phyloP scores from a whole-genome alignment of 768 basidiomycete species.

The Hygrocybe coccinea region DNA sequence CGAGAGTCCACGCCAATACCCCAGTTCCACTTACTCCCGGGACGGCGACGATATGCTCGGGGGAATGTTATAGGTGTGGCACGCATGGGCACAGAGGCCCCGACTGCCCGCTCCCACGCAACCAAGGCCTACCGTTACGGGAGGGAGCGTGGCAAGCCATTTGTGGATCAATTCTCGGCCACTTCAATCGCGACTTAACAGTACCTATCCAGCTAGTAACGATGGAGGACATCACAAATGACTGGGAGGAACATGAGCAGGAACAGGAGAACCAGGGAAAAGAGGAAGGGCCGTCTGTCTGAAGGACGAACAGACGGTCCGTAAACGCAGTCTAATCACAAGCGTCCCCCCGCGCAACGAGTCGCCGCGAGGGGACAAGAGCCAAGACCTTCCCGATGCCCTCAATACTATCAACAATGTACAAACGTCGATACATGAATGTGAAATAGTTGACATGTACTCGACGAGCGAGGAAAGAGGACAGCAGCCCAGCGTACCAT shows the following conservation, averaged over 20 bases:
- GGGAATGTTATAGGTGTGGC: not conserved
- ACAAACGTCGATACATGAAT: too few species aligned
- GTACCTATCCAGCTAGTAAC: not conserved
- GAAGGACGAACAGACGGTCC: slow-evolving; percentile 5
- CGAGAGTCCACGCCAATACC: too few species aligned
- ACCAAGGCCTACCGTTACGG: not conserved
- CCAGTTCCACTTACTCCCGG: too few species aligned
- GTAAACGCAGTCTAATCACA: not conserved
- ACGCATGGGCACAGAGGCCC: not conserved
- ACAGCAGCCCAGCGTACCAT: not conserved
- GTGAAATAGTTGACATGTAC: too few species aligned
- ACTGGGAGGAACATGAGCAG: not conserved
- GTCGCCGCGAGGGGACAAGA: too few species aligned
- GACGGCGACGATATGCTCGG: not conserved
- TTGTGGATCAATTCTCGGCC: not conserved
- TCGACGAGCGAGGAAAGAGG: not conserved
- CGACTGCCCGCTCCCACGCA: not conserved
- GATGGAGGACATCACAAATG: not conserved
- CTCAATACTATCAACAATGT: too few species aligned
- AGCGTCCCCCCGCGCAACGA: too few species aligned
- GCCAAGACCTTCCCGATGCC: too few species aligned
- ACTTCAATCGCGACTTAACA: not conserved
- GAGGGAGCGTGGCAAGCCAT: not conserved
- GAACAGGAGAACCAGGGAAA: slow-evolving; percentile 16
- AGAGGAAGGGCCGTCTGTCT: slow-evolving; percentile 21